Base-by-base conservation (phyloP, 345 rosid species). In the Iberis pinnata region DNA sequence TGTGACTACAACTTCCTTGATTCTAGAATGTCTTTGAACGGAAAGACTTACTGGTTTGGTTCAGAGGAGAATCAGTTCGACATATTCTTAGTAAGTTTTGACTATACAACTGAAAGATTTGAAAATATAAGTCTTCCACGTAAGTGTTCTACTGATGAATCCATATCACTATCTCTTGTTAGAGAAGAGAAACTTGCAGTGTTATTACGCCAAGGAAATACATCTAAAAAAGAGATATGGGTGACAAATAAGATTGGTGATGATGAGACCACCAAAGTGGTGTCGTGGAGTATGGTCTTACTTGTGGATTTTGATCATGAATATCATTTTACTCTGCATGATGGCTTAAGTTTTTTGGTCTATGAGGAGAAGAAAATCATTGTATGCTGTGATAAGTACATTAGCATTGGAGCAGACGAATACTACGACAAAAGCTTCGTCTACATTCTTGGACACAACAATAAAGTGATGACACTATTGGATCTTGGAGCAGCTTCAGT, bases 221-320 rank as follows among this genome's bases (percentile, higher is more conserved):
- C 19, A 20, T 13, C 13, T 0, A 14, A 36, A 13, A 36, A 9
- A 9, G 32, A 52, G 31, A 13, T 36, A 9, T 52, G 43, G 57
- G 26, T 52, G 57, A 36, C 43, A 14, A 52, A 20, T 38, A 33
- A 51, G 43, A 36, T 36, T 35, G 9, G 6, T 40, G 59, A 25
- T 22, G 25, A 32, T 22, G 25, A 22, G 25, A 22, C 25, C n/a
- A n/a, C 12, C 38, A 12, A 54, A 54, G 17, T 8, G 8, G 8
- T 26, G 37, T 54, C 38, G 47, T 54, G 48, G 59, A 54, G 11
- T 47, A 39, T 1, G 17, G 17, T 54, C n/a, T 39, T 53, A 26
- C 3, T 36, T 15, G 6, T 54, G 12, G 25, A 31, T 31, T 11
- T 29, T 20, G 7, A 16, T 9, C 37, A 9, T 48, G 11, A 29